Evolutionary conservation across 2,329 filamentous ascomycete genomes (phyloP), one percentile per base, ranked within the genome.

Genomic region (Cadophora sp.): DNA sequence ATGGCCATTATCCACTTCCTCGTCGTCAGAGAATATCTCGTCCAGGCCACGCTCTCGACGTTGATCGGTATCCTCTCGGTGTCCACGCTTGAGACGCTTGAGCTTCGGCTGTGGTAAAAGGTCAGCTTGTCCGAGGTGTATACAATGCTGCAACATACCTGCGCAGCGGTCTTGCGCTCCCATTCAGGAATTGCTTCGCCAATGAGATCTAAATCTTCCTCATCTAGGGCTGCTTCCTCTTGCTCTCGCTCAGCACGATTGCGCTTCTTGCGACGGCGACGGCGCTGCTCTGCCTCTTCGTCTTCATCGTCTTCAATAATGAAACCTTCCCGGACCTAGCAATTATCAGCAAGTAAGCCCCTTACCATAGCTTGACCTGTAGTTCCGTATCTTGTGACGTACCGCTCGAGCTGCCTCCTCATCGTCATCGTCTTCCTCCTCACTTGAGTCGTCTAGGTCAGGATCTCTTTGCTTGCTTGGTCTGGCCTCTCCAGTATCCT

Each of bases 161-260:
- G 89, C 70, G 89, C 81, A 56, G 89, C 83, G 36, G 88, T 83
- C 74, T 89, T 89, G 22, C 88, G 87, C 74, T 91, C 87, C 77
- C 87, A 87, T 70, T 89, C 91, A 1, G 90, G 89, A 71, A 90
- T 88, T 71, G 90, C 89, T 77, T 96, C 92, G 61, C 94, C 94
- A 73, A 99, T 97, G 65, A 99, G 84, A 77, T 98, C 96, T 66
- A 99, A 81, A 83, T 99, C 96, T 78, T 99, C 96, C 73, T 97
- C 95, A 73, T 98, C 96, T 9, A 99, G 87, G 68, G 83, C 83
- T 68, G 93, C 92, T 68, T 95, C 94, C 76, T 97, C 93, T 70
- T 93, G 89, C 76, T 93, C 92, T 65, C 92, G 90, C 77, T 96
- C 91, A 67, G 88, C 85, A 66, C 88, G 83, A 75, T 93, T 89